These are phyloP conservation scores for Plicaturopsis crispa DNA, from an alignment of 768 basidiomycete genomes.

Conservation along the genomic window DNA sequence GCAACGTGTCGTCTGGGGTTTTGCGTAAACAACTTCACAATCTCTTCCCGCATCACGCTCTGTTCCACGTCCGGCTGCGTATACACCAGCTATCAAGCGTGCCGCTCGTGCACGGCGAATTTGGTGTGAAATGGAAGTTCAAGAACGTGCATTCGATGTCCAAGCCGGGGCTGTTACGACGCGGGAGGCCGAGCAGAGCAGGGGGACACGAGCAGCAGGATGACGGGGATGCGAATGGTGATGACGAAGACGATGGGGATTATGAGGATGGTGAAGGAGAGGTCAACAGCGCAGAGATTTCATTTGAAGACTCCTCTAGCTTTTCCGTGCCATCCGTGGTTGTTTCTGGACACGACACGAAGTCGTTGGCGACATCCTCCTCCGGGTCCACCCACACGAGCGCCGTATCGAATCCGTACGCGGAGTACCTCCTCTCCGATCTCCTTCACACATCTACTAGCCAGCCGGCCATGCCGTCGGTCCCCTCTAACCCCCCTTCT, in stretches of 20 bases:
- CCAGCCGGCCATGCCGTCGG: not conserved
- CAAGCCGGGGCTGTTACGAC: conserved; percentile 35
- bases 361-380: not conserved
- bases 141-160: conserved; percentile 40
- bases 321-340: not conserved
- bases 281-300: not conserved
- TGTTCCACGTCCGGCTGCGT: conserved; percentile 52
- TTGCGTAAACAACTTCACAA: conserved; percentile 57
- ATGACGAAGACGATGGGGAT: not conserved
- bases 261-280: not conserved
- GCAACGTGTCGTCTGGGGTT: conserved; percentile 13
- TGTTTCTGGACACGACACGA: not conserved
- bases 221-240: conserved; percentile 2
- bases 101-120: conserved; percentile 65
- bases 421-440: not conserved
- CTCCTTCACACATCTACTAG: too few relatives aligned
- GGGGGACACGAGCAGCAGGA: conserved; percentile 8
- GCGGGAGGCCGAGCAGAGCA: conserved; percentile 26
- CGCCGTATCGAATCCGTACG: not conserved
- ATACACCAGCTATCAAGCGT: conserved; percentile 67
- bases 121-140: conserved; percentile 66
- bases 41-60: conserved; percentile 56
- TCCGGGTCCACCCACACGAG: not conserved
- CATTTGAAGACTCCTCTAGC: not conserved
- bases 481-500: not conserved